A percentile compares a stretch with the other conserved stretches of the same genome.
Evolutionary conservation across 768 basidiomycete genomes (phyloP).

Genomic region (Cubamyces sp.): DNA sequence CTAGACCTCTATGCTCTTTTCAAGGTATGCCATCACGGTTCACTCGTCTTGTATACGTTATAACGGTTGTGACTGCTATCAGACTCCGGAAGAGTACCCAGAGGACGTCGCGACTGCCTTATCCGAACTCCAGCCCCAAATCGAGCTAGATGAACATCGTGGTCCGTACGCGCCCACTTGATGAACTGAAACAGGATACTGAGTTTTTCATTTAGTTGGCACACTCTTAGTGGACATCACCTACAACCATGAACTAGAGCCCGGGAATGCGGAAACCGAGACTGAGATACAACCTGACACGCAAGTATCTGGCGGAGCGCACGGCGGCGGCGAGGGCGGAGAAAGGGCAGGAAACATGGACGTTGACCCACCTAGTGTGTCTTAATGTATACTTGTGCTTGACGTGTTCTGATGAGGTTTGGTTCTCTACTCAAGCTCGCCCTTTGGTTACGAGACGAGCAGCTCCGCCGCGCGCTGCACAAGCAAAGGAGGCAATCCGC

Average conservation of each 20-base stretch:
- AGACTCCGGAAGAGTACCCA: background rate
- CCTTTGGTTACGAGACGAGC: too few species aligned
- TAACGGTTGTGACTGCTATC: too few species aligned
- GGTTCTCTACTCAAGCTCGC: too few species aligned
- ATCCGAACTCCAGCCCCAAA: background rate
- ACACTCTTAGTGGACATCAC: slow-evolving; percentile 2
- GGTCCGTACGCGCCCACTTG: background rate
- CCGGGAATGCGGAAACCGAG: background rate
- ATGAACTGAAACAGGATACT: background rate
- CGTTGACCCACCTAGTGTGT: too few species aligned
- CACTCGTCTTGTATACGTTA: too few species aligned
- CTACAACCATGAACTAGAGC: background rate
- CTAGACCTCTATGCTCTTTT: slow-evolving; percentile 14
- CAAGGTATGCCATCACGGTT: background rate
- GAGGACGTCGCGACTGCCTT: slow-evolving; percentile 5
- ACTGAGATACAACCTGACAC: background rate
- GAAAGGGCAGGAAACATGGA: too few species aligned
- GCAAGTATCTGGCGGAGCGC: background rate
- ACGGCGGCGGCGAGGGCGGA: too few species aligned
- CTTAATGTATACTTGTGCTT: too few species aligned
- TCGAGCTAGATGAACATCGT: slow-evolving; percentile 9
- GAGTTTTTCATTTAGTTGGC: background rate
- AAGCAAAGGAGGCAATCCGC: too few species aligned
- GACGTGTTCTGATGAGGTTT: too few species aligned
- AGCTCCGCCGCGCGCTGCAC: too few species aligned